Base-by-base conservation (phyloP, 2,329 filamentous ascomycete species). In the Sclerotinia trifoliorum region DNA sequence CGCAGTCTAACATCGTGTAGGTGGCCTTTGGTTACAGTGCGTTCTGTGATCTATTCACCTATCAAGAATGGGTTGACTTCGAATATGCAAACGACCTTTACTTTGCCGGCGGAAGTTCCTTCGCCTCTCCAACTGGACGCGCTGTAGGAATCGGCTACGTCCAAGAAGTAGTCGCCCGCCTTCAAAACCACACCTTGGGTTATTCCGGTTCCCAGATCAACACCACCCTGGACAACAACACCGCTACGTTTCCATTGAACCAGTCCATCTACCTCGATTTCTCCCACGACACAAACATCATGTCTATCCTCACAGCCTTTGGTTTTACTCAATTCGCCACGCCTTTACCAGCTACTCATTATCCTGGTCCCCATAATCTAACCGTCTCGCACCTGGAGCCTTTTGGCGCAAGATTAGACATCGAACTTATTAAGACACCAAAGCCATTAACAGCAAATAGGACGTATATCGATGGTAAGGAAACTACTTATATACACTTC, bases 191-290 rank as follows among this genome's bases (percentile, higher is more conserved):
- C 74, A 87, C 85, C 0, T 78, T 87, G 3, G 83, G 82, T 19
- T 87, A 87, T 74, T 84, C 83, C 0, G 82, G 82, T 35, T 86
- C 84, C 0, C 84, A 87, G 73, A 86, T 87, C 79, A 92, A 92
- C 76, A 82, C 85, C n/a, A 92, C 90, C 0, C 83, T 92, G 42
- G 89, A 91, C 79, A 86, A 83, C 75, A 91, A 84, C 77, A 83
- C 83, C 0, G 81, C 81, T 48, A 93, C 90, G 0, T 94, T 94
- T 77, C 91, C 91, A 0, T 79, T 91, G 5, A 86, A 92, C 75
- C 91, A 94, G 76, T 84, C 81, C 29, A 81, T 94, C 21, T 92
- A 93, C 77, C 85, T 93, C 62, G 91, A 93, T 80, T 93, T 93
- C 77, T 88, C 86, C 21, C 91, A 94, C 77, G 91, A 94, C 78